Base-by-base conservation (phyloP, 306 rosid genomes). In the Mimosa bimucronata region DNA sequence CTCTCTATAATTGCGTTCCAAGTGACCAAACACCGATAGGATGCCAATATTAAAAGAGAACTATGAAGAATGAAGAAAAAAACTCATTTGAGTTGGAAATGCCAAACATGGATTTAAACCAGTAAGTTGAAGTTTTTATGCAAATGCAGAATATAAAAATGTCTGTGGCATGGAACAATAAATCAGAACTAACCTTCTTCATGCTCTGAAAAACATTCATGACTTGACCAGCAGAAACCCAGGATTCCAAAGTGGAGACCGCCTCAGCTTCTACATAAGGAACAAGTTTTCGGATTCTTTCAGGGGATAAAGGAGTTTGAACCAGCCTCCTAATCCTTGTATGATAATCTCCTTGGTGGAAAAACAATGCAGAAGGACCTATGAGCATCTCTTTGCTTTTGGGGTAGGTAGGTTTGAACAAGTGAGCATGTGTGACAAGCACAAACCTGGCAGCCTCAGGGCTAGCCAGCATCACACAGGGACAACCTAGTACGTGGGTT, bases 361-460 rank as follows among this genome's bases (percentile, higher is more conserved):
- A 94, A 84, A 94, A 94, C 71, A 94, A 86, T 77, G 98, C 98
- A 12, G 91, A 83, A 76, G 97, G 91, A 15, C 98, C 98, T 62
- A 94, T 92, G 37, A 94, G 66, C 44, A 76, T 85, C 90, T 94
- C 98, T 76, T 94, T 94, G 86, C 97, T 89, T 73, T 92, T 94
- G 8, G 98, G 97, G 86, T 89, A 92, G 55, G 94, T 92, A 3
- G 98, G 98, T 64, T 88, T 91, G 86, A 94, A 94, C 74, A 92
- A 81, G 48, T 92, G 90, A 79, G 97, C 88, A 76, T 92, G 93
- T 21, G 93, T 89, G 60, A 88, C 94, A 77, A 94, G 62, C 85
- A 94, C 97, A 84, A 92, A 90, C 74, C 89, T 82, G 1, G 97
- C 89, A 15, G 94, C 98, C 81, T 91, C 92, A 6, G 98, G 94